Base-by-base conservation (phyloP, 306 rosid species). In the Phaseolus lunatus region DNA sequence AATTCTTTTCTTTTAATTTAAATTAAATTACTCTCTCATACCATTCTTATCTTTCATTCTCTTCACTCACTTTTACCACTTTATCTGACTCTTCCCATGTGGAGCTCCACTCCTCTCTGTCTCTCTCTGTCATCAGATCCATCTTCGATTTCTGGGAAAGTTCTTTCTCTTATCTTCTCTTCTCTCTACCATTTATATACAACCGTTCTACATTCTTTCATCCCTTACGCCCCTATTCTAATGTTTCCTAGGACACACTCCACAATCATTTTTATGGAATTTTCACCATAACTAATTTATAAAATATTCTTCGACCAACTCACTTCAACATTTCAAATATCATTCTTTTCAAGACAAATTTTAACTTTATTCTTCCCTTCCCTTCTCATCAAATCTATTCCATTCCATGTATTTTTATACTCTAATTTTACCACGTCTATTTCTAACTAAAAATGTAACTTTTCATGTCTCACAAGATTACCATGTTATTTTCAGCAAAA, bases 71-170 rank as follows among this genome's bases (percentile, higher is more conserved):
- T 53, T 74, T 62, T 83, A 44, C 53, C 68, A 75, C 93, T 87
- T 86, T 88, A 74, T 84, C 96, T 87, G 94, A 89, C 93, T 86
- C 64, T 41, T 74, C 82, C 84, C 97, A 90, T 92, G 98, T 92
- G 97, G 80, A 82, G 87, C 85, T 83, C 93, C 69, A 63, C 45
- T 82, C 75, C 49, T 81, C 10, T 37, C 43, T 37, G 11, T 37
- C 43, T 37, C 9, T 26, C 37, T 26, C 10, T 39, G 53, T 48
- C 54, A 81, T 89, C 48, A 12, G 48, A 43, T 43, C 84, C 65
- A 48, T 52, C 92, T 88, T 92, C 89, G 96, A 69, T 88, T 90
- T 89, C 87, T 84, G 92, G 44, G 91, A 89, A 89, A 89, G 92
- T 74, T 70, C 88, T 68, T 50, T 48, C 47, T 39, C 43, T 33